Conservation (phyloP, 805 yeast species). For the Yarrowia sp. region DNA sequence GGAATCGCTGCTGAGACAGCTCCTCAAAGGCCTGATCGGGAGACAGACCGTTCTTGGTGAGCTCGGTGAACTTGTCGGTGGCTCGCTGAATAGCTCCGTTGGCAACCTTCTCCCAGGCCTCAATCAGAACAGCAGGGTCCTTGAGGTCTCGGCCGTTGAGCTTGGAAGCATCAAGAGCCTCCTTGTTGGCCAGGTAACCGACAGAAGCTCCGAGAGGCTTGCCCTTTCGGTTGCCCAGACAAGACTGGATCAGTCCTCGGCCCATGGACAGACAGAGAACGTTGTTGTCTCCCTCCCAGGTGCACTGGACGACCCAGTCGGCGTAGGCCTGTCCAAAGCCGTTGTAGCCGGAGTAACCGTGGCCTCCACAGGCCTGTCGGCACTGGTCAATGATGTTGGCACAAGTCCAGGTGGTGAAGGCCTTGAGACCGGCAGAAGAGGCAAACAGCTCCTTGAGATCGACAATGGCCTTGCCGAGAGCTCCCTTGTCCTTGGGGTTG, state of each 20-base stretch:
- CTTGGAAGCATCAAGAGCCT: constrained; percentile 27
- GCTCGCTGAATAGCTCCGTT: constrained; percentile 39
- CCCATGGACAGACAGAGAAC: constrained; percentile 82
- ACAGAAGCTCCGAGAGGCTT: constrained; percentile 49
- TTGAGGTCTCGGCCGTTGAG: constrained; percentile 34
- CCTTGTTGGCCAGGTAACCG: constrained; percentile 42
- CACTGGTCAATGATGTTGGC: constrained; percentile 80
- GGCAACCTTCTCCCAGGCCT: constrained; percentile 43
- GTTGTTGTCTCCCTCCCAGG: constrained; percentile 98
- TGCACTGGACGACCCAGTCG: constrained; percentile 96
- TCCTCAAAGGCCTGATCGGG: constrained; percentile 42
- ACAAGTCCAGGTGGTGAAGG: constrained; percentile 84
- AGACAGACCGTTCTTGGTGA: constrained; percentile 21
- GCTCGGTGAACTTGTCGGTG: constrained; percentile 32
- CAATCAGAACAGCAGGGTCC: constrained; percentile 35
- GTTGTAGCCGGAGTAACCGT: constrained; percentile 87
- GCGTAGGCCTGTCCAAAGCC: constrained; percentile 85
- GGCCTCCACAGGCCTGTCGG: constrained; percentile 95
- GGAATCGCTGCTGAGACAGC: constrained; percentile 44
- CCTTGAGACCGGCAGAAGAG: constrained; percentile 82
- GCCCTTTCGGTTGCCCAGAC: constrained; percentile 44
- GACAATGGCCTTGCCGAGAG: constrained; percentile 49
- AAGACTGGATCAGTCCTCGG: constrained; percentile 62
- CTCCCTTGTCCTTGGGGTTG: constrained; percentile 45
- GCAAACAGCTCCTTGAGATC: constrained; percentile 76